phyloP scores from a whole-genome alignment of 2,329 filamentous ascomycete species.

The Aspergillus sp. region DNA sequence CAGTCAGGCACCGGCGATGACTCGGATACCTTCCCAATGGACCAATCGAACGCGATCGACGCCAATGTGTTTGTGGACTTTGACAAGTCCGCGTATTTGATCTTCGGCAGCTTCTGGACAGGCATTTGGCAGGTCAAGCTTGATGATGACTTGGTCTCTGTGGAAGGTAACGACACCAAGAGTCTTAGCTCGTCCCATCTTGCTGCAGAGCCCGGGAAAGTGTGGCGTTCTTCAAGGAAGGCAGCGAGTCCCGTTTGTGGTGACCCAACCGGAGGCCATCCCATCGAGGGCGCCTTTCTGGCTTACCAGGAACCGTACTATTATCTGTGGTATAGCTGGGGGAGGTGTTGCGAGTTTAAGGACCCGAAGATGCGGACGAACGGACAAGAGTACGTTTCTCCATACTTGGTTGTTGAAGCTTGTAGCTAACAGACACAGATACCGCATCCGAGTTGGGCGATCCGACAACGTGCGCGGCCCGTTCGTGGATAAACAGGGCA shows the following conservation, averaged over 20 bases:
- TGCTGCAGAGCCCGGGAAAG: conserved; percentile 25
- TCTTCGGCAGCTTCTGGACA: conserved; percentile 69
- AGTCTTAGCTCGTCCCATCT: conserved; percentile 29
- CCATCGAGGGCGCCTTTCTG: conserved; percentile 33
- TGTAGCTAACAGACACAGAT: conserved; percentile 35
- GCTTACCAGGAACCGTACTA: conserved; percentile 30
- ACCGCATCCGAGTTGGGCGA: conserved; percentile 66
- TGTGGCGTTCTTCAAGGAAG: conserved; percentile 19
- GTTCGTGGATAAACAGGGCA: conserved; percentile 56
- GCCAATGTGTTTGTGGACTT: conserved; percentile 49
- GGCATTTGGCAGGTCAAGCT: conserved; percentile 64
- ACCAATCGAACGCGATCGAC: conserved; percentile 62
- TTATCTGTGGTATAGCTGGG: conserved; percentile 39
- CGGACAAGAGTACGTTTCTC: conserved; percentile 49
- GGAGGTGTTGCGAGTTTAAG: conserved; percentile 31
- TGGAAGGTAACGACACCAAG: conserved; percentile 1
- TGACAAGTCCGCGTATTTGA: conserved; percentile 47
- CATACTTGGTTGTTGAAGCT: background rate
- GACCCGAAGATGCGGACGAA: conserved; percentile 42
- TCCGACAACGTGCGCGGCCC: conserved; percentile 52
- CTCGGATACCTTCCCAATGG: conserved; percentile 31
- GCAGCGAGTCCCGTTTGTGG: conserved; percentile 27
- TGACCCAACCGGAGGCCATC: conserved; percentile 30
- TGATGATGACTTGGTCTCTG: conserved; percentile 24
- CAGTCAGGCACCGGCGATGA: conserved; percentile 33